Evolutionary conservation across 495 filamentous ascomycete genomes (phyloP).

Genomic region (Penicillium steckii): DNA sequence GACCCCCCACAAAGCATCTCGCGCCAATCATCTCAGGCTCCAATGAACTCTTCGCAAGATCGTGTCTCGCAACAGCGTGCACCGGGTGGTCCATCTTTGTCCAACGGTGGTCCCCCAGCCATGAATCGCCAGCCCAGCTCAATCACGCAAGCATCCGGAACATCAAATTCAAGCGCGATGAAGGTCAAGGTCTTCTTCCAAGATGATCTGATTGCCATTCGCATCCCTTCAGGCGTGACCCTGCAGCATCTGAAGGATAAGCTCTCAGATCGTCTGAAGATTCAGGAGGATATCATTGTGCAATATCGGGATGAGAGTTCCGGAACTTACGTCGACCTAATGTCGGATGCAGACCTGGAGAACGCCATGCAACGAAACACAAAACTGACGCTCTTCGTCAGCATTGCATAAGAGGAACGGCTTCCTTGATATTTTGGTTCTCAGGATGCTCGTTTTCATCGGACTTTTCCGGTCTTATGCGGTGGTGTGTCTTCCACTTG

Average conservation of each 20-base stretch:
- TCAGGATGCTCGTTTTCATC: slow-evolving; percentile 3
- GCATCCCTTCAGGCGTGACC: slow-evolving; percentile 75
- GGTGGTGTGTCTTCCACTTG: background rate
- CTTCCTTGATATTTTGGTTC: slow-evolving; percentile 3
- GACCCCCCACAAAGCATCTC: slow-evolving; percentile 57
- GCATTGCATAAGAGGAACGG: slow-evolving; percentile 41
- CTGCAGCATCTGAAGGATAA: slow-evolving; percentile 81
- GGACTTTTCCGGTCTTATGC: background rate
- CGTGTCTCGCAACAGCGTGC: slow-evolving; percentile 60
- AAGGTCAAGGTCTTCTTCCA: slow-evolving; percentile 95
- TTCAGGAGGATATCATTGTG: slow-evolving; percentile 69
- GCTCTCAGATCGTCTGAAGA: slow-evolving; percentile 72
- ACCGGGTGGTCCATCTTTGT: slow-evolving; percentile 41
- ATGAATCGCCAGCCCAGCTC: slow-evolving; percentile 74
- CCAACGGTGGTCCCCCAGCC: slow-evolving; percentile 46
- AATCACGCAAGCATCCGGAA: slow-evolving; percentile 65
- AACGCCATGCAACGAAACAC: slow-evolving; percentile 77
- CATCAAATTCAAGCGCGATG: slow-evolving; percentile 54
- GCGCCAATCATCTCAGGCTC: slow-evolving; percentile 70
- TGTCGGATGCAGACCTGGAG: slow-evolving; percentile 78
- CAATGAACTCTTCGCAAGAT: slow-evolving; percentile 62
- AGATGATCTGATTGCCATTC: slow-evolving; percentile 87
- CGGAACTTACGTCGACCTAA: slow-evolving; percentile 67
- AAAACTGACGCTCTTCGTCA: slow-evolving; percentile 81
- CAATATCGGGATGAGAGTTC: slow-evolving; percentile 86